Percentiles rank a stretch among this genome's conserved stretches.
phyloP scores from a whole-genome alignment of 1,139 yeast species.

The Diutina scorzettiae region DNA sequence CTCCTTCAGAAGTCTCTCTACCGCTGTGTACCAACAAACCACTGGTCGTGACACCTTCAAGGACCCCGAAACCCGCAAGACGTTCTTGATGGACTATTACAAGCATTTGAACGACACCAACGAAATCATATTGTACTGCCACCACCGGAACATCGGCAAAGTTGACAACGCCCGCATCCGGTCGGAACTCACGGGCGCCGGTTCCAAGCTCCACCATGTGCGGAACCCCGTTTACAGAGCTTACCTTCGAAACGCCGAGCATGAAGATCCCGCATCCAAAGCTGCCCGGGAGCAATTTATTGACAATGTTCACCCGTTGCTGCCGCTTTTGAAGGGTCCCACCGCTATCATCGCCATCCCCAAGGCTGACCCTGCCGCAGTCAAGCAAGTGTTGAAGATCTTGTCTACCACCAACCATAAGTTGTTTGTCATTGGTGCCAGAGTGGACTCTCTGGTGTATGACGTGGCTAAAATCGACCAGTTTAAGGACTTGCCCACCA shows the following conservation, averaged over 20 bases:
- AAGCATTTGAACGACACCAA: slow-evolving; percentile 55
- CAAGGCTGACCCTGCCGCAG: slow-evolving; percentile 57
- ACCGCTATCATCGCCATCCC: slow-evolving; percentile 69
- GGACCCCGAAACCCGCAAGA: slow-evolving; percentile 56
- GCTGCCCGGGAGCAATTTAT: slow-evolving; percentile 28
- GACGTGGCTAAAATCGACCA: slow-evolving; percentile 37
- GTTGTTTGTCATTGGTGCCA: slow-evolving; percentile 75
- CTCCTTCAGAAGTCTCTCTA: background rate
- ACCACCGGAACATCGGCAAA: slow-evolving; percentile 71
- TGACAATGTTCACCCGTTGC: slow-evolving; percentile 47
- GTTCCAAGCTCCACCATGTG: slow-evolving; percentile 56
- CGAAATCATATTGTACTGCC: slow-evolving; percentile 63
- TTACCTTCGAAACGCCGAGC: slow-evolving; percentile 59
- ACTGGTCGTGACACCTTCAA: slow-evolving; percentile 34
- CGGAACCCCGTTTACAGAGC: slow-evolving; percentile 62
- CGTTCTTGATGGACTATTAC: slow-evolving; percentile 72
- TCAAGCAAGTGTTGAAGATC: slow-evolving; percentile 48
- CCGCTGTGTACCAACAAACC: background rate
- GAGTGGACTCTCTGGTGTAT: slow-evolving; percentile 49
- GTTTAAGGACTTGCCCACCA: slow-evolving; percentile 64
- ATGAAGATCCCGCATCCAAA: slow-evolving; percentile 60
- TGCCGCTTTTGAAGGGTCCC: slow-evolving; percentile 68
- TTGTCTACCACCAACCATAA: slow-evolving; percentile 59
- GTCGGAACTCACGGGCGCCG: slow-evolving; percentile 46
- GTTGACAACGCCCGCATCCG: slow-evolving; percentile 56